These are phyloP conservation scores for Corylus heterophylla DNA, from an alignment of 306 rosid species.

Conservation along the genomic window DNA sequence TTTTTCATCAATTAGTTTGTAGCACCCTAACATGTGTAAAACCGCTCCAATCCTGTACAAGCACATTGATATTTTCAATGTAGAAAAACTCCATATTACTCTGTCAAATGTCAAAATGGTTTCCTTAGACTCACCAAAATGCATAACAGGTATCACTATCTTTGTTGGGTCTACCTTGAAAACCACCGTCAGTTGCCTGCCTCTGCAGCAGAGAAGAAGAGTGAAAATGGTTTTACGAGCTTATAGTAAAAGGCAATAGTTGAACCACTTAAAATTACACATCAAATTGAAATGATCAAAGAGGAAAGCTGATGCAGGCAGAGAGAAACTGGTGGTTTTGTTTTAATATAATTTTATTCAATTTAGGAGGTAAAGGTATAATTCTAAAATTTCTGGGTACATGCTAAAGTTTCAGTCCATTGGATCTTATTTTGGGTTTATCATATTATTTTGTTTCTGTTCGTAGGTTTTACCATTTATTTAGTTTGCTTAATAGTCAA, in stretches of 20 bases:
- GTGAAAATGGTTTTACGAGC: not conserved
- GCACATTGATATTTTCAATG: conserved; percentile 32
- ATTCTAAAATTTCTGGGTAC: too few species aligned
- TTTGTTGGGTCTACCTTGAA: conserved; percentile 96
- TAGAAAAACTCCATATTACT: conserved; percentile 16
- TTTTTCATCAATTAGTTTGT: conserved; percentile 53
- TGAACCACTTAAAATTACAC: not conserved
- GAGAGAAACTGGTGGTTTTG: not conserved
- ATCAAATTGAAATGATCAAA: conserved; percentile 7
- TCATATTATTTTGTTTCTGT: too few species aligned
- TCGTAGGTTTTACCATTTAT: not conserved
- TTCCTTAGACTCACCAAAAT: conserved; percentile 64
- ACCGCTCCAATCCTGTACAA: conserved; percentile 76
- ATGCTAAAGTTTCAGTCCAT: too few species aligned
- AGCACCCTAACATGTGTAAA: conserved; percentile 72
- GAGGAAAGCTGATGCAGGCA: not conserved
- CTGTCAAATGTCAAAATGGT: conserved; percentile 13
- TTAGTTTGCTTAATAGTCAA: too few species aligned
- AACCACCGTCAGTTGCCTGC: conserved; percentile 83
- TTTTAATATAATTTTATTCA: not conserved
- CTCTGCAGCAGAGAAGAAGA: conserved; percentile 50
- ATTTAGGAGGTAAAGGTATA: not conserved
- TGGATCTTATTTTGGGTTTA: too few species aligned
- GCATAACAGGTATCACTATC: conserved; percentile 86
- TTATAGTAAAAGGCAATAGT: not conserved